phyloP scores from a whole-genome alignment of 148 eudicot species.

The Limonium bicolor region DNA sequence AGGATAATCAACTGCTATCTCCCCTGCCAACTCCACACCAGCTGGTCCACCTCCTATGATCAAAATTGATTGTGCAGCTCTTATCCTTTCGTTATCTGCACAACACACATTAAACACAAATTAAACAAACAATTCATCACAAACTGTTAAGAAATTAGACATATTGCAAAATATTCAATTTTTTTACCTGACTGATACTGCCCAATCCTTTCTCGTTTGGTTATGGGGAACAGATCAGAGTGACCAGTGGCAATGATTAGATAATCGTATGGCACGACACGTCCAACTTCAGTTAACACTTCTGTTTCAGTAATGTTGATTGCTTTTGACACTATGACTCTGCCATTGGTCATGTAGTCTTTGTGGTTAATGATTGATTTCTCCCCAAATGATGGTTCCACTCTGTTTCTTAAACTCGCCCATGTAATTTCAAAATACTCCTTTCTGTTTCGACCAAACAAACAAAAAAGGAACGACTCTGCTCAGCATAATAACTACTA shows the following conservation, averaged over 20 bases:
- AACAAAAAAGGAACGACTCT: too few relatives aligned
- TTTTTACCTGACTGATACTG: conserved; percentile 35
- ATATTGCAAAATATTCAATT: too few relatives aligned
- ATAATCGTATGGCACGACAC: conserved; percentile 29
- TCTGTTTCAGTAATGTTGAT: conserved; percentile 20
- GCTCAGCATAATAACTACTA: too few relatives aligned
- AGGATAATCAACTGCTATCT: conserved; percentile 33
- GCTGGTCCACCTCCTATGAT: conserved; percentile 50
- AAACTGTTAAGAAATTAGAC: too few relatives aligned
- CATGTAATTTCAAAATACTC: conserved; percentile 55
- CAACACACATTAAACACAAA: background rate
- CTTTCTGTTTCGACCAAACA: too few relatives aligned
- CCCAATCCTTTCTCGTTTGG: conserved; percentile 28
- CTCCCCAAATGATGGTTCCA: conserved; percentile 52
- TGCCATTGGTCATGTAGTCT: conserved; percentile 33
- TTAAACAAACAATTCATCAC: too few relatives aligned
- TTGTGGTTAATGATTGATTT: conserved; percentile 34
- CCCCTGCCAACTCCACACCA: conserved; percentile 57
- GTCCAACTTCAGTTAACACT: conserved; percentile 36
- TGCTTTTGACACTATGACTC: conserved; percentile 25
- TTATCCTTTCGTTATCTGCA: conserved; percentile 24
- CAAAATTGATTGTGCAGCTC: conserved; percentile 22
- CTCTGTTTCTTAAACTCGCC: conserved; percentile 39
- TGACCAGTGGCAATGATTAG: conserved; percentile 60
- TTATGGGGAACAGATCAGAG: conserved; percentile 16